Percentiles rank a stretch among this genome's conserved stretches.
phyloP scores from a whole-genome alignment of 345 rosid genomes.

The Eucalyptus grandis region DNA sequence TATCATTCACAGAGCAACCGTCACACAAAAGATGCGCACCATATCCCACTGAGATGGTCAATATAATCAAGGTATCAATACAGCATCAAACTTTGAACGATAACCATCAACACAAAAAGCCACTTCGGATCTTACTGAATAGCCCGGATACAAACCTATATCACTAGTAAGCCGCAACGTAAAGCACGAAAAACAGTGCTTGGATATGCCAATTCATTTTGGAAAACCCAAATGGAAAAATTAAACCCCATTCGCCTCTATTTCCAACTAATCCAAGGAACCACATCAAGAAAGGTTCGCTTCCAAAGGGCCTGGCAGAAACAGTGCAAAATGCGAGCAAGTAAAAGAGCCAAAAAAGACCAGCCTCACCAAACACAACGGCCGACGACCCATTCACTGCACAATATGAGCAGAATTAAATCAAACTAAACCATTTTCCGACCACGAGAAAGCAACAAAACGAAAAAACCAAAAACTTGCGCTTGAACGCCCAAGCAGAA shows the following conservation, averaged over 20 bases:
- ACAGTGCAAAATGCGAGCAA: neutral
- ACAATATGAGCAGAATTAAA: neutral
- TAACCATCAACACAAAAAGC: neutral
- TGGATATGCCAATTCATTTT: neutral
- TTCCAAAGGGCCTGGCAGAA: neutral
- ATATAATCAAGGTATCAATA: neutral
- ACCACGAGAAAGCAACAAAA: neutral
- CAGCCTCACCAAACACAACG: neutral
- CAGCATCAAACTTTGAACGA: neutral
- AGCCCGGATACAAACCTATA: neutral
- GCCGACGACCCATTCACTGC: neutral
- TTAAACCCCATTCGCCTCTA: neutral
- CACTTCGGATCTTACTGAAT: neutral
- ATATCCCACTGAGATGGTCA: neutral
- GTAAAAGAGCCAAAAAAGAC: neutral
- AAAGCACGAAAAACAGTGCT: neutral
- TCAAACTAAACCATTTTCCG: neutral
- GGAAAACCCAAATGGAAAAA: neutral
- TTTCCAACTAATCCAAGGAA: neutral
- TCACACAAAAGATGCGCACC: neutral
- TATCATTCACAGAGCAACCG: conserved; percentile 5
- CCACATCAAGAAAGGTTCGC: neutral
- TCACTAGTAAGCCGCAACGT: neutral
- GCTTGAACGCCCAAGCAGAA: neutral
- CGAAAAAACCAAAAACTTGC: neutral